Evolutionary conservation across 2,329 filamentous ascomycete genomes (phyloP).

Genomic region (Chaetomium sp.): DNA sequence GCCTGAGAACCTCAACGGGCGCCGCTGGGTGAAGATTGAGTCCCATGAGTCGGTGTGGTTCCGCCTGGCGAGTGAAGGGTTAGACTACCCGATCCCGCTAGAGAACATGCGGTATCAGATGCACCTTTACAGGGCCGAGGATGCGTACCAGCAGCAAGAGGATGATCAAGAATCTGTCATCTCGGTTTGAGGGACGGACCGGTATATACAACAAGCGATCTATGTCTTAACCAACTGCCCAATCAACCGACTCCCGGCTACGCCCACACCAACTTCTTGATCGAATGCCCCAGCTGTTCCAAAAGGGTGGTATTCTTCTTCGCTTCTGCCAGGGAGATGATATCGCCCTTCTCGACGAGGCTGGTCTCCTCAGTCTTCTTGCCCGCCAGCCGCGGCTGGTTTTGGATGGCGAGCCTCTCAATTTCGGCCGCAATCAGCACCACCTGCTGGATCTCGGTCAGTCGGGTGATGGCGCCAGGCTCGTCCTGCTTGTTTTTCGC

Average conservation of each 20-base stretch:
- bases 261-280: constrained; percentile 93
- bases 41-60: constrained; percentile 85
- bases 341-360: constrained; percentile 61
- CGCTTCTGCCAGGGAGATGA: constrained; percentile 83
- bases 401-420: constrained; percentile 62
- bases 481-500: constrained; percentile 38
- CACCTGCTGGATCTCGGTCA: constrained; percentile 59
- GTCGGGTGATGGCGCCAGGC: constrained; percentile 42
- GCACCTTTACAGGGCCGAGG: constrained; percentile 67
- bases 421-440: constrained; percentile 75
- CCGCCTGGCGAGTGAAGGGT: constrained; percentile 60
- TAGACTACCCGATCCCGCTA: constrained; percentile 80
- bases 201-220: background rate
- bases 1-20: constrained; percentile 36
- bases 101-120: constrained; percentile 97
- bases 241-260: constrained; percentile 21
- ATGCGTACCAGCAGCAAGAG: constrained; percentile 15
- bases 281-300: constrained; percentile 82
- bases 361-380: constrained; percentile 49
- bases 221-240: background rate
- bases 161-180: constrained; percentile 16
- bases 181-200: background rate
- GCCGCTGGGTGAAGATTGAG: constrained; percentile 72
- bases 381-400: constrained; percentile 45
- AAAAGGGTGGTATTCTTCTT: constrained; percentile 83